Conservation (phyloP, 106 monocot genomes). For the Dendrobium huoshanense region DNA sequence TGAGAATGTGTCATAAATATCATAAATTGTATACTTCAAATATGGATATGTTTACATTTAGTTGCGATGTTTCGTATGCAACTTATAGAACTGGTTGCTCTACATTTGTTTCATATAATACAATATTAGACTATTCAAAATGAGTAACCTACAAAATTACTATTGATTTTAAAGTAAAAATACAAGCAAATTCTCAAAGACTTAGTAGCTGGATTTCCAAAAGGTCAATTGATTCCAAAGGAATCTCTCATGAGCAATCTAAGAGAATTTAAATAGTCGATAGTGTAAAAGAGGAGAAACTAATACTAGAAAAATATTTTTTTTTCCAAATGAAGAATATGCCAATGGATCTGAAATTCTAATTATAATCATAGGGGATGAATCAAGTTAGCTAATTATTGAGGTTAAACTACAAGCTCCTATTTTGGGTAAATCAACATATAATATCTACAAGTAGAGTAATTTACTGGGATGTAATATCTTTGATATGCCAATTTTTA, state of each 20-base stretch:
- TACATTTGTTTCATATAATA: conserved; percentile 25
- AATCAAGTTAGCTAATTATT: conserved; percentile 24
- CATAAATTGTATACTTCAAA: conserved; percentile 26
- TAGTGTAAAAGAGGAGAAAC: conserved; percentile 26
- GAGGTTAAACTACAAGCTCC: conserved; percentile 11
- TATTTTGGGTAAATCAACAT: too few species aligned
- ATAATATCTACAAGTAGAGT: too few species aligned
- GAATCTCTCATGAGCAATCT: conserved; percentile 8
- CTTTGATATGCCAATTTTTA: too few species aligned
- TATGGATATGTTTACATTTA: conserved; percentile 22
- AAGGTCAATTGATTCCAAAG: conserved; percentile 20
- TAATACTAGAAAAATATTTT: conserved; percentile 9
- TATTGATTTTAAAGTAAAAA: conserved; percentile 25
- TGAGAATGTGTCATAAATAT: conserved; percentile 24
- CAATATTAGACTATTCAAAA: conserved; percentile 15
- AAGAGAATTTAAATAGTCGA: conserved; percentile 35
- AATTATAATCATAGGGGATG: conserved; percentile 6
- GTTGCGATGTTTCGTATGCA: conserved; percentile 4
- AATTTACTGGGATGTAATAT: too few species aligned
- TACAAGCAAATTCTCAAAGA: conserved; percentile 25
- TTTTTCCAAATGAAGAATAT: conserved; percentile 15
- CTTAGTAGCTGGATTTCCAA: conserved; percentile 58
- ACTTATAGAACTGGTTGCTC: conserved; percentile 6
- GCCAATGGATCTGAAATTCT: conserved; percentile 19
- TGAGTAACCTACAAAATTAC: conserved; percentile 22